Percentiles rank a stretch among this genome's conserved stretches.
Conservation (phyloP, 2,329 filamentous ascomycete species). For the Exophiala sp. region DNA sequence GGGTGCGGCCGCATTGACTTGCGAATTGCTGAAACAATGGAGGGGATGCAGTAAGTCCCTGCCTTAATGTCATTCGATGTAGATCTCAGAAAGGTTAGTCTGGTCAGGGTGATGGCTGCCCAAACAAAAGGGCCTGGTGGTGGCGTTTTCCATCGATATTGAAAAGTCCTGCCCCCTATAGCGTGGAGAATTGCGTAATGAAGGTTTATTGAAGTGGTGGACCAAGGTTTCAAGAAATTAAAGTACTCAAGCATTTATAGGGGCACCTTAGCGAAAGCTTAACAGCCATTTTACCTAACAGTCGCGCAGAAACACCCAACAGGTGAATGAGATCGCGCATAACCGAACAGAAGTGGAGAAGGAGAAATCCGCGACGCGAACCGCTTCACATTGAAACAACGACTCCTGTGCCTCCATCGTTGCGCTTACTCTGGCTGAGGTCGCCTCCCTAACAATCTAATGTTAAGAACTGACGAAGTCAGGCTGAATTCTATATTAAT, state of each 20-base stretch:
- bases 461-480: not conserved
- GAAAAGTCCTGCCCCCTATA: not conserved
- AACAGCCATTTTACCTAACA: not conserved
- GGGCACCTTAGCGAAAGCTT: not conserved
- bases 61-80: not conserved
- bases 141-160: not conserved
- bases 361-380: not conserved
- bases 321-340: not conserved
- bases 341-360: not conserved
- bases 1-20: not conserved
- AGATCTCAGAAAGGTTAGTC: not conserved
- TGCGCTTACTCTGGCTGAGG: not conserved
- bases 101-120: not conserved
- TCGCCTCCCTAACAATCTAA: not conserved
- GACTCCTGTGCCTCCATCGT: not conserved
- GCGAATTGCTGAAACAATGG: not conserved
- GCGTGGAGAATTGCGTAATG: not conserved
- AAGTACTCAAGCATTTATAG: not conserved
- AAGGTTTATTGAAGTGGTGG: not conserved
- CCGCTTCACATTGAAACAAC: not conserved
- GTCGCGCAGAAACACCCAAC: not conserved
- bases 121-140: not conserved
- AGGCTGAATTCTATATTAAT: not conserved
- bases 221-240: not conserved
- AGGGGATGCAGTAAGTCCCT: not conserved